Conservation (phyloP, 148 eudicot genomes). For the Rhododendron ferrugineum region DNA sequence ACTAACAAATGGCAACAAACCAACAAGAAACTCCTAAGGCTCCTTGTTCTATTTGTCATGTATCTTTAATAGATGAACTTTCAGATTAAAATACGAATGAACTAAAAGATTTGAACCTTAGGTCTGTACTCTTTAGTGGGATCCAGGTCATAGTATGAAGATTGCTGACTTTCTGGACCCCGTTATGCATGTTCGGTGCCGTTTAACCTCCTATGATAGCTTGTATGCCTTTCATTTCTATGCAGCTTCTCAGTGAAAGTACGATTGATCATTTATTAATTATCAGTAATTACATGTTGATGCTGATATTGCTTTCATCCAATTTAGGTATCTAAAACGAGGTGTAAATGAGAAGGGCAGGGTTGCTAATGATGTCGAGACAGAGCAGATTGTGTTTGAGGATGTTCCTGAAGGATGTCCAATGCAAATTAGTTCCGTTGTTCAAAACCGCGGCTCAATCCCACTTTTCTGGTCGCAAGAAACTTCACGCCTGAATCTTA, state of each 20-base stretch:
- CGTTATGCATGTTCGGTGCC: not conserved
- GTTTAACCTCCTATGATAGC: not conserved
- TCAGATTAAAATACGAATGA: not conserved
- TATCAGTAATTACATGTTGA: not conserved
- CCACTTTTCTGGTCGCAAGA: slow-evolving; percentile 99
- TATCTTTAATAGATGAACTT: not conserved
- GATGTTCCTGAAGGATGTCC: slow-evolving; percentile 69
- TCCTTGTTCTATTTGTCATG: not conserved
- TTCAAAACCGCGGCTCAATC: slow-evolving; percentile 94
- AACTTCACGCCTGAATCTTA: slow-evolving; percentile 83
- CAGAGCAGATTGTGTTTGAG: slow-evolving; percentile 86
- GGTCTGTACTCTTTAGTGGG: not conserved
- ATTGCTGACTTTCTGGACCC: not conserved
- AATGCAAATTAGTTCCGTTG: slow-evolving; percentile 71
- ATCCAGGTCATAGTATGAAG: slow-evolving; percentile 2
- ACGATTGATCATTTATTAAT: not conserved
- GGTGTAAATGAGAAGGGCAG: slow-evolving; percentile 90
- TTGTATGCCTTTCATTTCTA: not conserved
- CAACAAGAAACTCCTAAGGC: not conserved
- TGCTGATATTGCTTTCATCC: slow-evolving; percentile 6
- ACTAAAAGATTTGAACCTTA: not conserved
- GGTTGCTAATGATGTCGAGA: slow-evolving; percentile 97
- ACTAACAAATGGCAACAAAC: not conserved
- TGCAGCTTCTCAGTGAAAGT: not conserved
- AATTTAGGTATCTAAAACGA: slow-evolving; percentile 69